A percentile compares a stretch with the other conserved stretches of the same genome.
Conservation (phyloP, 805 yeast species). For the Yarrowia sp. region DNA sequence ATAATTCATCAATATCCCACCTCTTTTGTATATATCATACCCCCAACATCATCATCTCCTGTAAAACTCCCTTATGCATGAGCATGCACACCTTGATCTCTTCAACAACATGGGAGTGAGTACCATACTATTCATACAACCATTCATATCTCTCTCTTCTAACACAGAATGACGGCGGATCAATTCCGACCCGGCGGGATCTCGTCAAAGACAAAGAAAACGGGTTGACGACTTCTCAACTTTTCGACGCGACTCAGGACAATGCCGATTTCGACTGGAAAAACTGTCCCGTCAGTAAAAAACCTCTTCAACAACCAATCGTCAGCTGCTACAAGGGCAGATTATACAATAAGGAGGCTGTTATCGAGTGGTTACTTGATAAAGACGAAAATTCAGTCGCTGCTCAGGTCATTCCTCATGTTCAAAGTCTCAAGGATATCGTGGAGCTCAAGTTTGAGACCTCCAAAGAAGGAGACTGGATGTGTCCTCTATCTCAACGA, state of each 20-base stretch:
- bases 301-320: conserved; percentile 48
- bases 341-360: conserved; percentile 58
- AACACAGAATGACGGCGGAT: conserved; percentile 58
- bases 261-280: conserved; percentile 42
- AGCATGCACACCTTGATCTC: no score
- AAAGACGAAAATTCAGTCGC: conserved; percentile 37
- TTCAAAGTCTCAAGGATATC: conserved; percentile 45
- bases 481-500: conserved; percentile 43
- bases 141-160: background rate
- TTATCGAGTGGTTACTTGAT: conserved; percentile 53
- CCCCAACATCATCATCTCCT: no score
- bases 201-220: conserved; percentile 38
- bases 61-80: no score
- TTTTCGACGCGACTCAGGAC: conserved; percentile 33
- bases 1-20: no score
- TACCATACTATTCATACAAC: background rate
- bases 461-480: conserved; percentile 33
- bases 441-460: conserved; percentile 42
- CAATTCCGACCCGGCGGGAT: conserved; percentile 61
- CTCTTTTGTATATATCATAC: no score
- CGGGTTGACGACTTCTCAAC: conserved; percentile 33
- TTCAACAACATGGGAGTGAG: conserved; percentile 8
- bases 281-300: conserved; percentile 48
- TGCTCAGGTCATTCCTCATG: conserved; percentile 40
- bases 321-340: conserved; percentile 66